phyloP scores from a whole-genome alignment of 345 rosid species.

The Zanthoxylum bungeanum region DNA sequence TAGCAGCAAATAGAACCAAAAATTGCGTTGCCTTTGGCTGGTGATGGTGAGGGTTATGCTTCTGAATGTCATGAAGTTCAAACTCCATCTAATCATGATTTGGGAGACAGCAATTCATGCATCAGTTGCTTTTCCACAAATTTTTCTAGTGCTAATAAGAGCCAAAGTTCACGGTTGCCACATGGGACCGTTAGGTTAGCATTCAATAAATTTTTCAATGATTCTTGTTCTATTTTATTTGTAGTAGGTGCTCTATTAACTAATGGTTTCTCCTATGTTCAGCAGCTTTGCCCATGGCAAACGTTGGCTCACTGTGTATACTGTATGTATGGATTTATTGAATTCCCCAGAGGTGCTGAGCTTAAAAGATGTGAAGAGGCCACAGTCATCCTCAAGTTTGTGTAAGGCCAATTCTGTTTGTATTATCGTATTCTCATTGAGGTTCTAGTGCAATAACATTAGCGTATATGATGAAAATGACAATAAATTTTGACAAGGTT shows the following conservation, averaged over 20 bases:
- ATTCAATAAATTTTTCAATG: background rate
- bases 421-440: background rate
- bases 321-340: conserved; percentile 55
- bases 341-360: conserved; percentile 52
- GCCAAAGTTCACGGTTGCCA: conserved; percentile 30
- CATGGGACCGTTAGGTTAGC: conserved; percentile 34
- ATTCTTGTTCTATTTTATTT: conserved; percentile 6
- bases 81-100: conserved; percentile 38
- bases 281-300: conserved; percentile 41
- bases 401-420: conserved; percentile 27
- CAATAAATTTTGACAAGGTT: background rate
- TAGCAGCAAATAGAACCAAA: conserved; percentile 32
- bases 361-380: conserved; percentile 19
- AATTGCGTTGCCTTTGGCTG: conserved; percentile 21
- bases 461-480: conserved; percentile 1
- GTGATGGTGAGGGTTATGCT: conserved; percentile 23
- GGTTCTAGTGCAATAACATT: background rate
- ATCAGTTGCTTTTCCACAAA: conserved; percentile 37
- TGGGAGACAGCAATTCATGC: conserved; percentile 28
- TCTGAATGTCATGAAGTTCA: conserved; percentile 36
- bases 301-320: conserved; percentile 67
- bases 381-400: conserved; percentile 22
- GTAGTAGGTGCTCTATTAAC: conserved; percentile 9
- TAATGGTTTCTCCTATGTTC: conserved; percentile 19
- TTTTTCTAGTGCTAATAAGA: conserved; percentile 23